phyloP scores from a whole-genome alignment of 169 alveolate species.

The Cystoisospora suis region DNA sequence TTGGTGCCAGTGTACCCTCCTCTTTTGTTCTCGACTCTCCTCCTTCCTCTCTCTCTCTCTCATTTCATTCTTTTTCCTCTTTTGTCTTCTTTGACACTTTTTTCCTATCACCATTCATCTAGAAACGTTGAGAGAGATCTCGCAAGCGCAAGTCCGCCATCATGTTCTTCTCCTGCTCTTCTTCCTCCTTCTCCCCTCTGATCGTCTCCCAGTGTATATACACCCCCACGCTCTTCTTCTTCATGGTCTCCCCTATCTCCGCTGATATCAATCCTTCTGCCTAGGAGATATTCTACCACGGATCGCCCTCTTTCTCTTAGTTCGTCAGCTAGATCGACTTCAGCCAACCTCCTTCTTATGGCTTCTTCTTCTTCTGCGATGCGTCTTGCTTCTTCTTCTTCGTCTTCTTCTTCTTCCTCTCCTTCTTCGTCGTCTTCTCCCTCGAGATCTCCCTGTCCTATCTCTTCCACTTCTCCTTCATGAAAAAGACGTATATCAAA shows the following conservation, averaged over 20 bases:
- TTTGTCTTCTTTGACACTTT: background rate
- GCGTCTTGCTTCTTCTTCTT: background rate
- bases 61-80: background rate
- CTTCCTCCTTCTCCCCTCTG: background rate
- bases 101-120: background rate
- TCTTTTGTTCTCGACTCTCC: background rate
- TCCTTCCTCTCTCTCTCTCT: background rate
- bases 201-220: background rate
- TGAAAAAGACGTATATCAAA: background rate
- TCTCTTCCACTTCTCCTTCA: background rate
- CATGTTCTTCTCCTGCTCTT: background rate
- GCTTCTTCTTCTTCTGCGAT: background rate
- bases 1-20: no score
- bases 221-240: background rate
- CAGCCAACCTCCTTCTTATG: background rate
- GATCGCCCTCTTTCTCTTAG: background rate
- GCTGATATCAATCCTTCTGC: background rate
- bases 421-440: background rate
- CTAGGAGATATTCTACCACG: background rate
- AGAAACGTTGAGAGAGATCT: background rate
- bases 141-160: background rate
- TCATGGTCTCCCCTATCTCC: background rate
- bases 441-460: background rate
- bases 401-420: background rate
- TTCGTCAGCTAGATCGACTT: background rate